Evolutionary conservation across 768 basidiomycete genomes (phyloP).

Genomic region (Phylloporus scabripes): DNA sequence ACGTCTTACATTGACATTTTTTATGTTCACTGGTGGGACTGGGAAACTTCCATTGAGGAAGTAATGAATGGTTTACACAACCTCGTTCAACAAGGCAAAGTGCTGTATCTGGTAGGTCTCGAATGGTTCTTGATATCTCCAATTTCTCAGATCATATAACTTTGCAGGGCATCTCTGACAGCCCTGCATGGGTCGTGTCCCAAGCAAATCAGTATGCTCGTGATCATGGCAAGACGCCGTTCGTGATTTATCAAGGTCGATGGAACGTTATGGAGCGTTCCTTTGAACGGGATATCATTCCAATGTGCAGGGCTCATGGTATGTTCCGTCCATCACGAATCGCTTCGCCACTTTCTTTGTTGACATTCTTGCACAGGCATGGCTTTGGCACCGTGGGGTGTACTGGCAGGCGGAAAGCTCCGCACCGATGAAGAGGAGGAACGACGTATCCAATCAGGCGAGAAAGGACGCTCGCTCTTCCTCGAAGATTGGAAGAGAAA

Average conservation of each 20-base stretch:
- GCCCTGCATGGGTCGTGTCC: constrained; percentile 39
- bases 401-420: constrained; percentile 32
- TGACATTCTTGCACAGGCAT: constrained; percentile 12
- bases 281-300: constrained; percentile 42
- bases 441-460: constrained; percentile 21
- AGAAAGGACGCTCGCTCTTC: constrained; percentile 20
- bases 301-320: constrained; percentile 28
- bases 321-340: not conserved
- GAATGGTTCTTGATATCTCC: not conserved
- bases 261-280: constrained; percentile 34
- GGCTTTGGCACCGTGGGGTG: constrained; percentile 36
- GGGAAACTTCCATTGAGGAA: constrained; percentile 36
- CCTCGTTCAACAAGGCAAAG: constrained; percentile 36
- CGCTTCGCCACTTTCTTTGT: not conserved
- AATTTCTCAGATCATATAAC: constrained; percentile 8
- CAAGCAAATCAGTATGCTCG: constrained; percentile 39
- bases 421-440: constrained; percentile 30
- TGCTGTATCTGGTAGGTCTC: constrained; percentile 29
- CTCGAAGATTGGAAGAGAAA: constrained; percentile 41
- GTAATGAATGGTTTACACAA: constrained; percentile 36
- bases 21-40: constrained; percentile 33
- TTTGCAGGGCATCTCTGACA: constrained; percentile 25
- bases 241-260: constrained; percentile 40
- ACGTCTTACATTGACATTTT: constrained; percentile 21
- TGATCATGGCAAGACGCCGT: constrained; percentile 39